Percentiles rank a stretch among this genome's conserved stretches.
Evolutionary conservation across 2,329 filamentous ascomycete genomes (phyloP).

Genomic region (Helotiales sp.): DNA sequence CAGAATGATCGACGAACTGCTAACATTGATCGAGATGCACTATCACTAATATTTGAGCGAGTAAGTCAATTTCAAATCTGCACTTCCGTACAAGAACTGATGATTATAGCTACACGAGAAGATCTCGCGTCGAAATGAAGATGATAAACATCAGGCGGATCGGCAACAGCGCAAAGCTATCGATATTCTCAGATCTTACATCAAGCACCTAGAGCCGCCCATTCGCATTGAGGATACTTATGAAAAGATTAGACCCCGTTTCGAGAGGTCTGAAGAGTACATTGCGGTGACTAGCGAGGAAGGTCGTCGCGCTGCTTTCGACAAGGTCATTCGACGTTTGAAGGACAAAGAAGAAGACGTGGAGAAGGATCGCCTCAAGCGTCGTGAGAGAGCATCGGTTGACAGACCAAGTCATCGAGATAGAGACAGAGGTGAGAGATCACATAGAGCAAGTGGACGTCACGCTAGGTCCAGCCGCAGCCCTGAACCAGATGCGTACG

Average conservation of each 20-base stretch:
- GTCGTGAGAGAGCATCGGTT: constrained; percentile 56
- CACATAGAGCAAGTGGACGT: constrained; percentile 58
- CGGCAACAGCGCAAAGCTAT: constrained; percentile 82
- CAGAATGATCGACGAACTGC: constrained; percentile 84
- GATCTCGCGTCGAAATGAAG: constrained; percentile 76
- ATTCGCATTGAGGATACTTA: constrained; percentile 78
- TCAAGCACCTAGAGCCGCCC: constrained; percentile 89
- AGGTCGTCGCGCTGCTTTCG: constrained; percentile 78
- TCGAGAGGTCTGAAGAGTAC: constrained; percentile 83
- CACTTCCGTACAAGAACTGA: constrained; percentile 26
- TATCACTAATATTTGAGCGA: constrained; percentile 82
- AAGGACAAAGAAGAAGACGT: constrained; percentile 85
- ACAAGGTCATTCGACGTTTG: constrained; percentile 87
- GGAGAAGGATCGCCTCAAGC: constrained; percentile 64
- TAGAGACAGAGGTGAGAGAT: constrained; percentile 62
- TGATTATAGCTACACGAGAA: constrained; percentile 73
- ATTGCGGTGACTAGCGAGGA: constrained; percentile 81
- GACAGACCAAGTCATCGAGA: constrained; percentile 42
- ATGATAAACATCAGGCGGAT: constrained; percentile 79
- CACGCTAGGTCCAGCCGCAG: constrained; percentile 72
- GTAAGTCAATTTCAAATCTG: constrained; percentile 43
- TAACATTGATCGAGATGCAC: constrained; percentile 77
- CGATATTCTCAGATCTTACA: constrained; percentile 79
- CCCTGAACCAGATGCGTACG: constrained; percentile 91
- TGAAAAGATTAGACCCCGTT: constrained; percentile 79